A percentile compares a stretch with the other conserved stretches of the same genome.
These are phyloP conservation scores for Elsinoe fawcettii DNA, from an alignment of 2,329 filamentous ascomycete genomes.

Conservation along the genomic window DNA sequence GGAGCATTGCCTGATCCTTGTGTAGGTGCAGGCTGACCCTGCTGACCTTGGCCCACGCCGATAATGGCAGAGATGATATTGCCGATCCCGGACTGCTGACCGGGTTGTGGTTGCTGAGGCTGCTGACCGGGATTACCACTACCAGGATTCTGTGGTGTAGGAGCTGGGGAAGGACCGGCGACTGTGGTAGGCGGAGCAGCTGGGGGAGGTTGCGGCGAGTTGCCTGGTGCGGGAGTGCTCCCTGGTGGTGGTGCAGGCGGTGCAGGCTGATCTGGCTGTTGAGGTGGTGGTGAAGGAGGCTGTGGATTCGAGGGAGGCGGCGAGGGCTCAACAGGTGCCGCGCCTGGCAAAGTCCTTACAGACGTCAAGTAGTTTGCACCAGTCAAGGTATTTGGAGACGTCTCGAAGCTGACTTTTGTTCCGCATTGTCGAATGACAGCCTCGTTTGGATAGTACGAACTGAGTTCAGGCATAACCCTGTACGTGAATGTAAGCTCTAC, in stretches of 20 bases:
- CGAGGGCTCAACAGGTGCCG: not conserved
- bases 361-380: conserved; percentile 1
- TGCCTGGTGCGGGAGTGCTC: not conserved
- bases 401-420: conserved; percentile 5
- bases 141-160: not conserved
- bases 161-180: not conserved
- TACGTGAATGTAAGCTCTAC: not conserved
- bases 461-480: conserved; percentile 6
- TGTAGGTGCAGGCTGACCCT: not conserved
- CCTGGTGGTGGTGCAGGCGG: not conserved
- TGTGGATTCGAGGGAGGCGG: not conserved
- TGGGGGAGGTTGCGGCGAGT: not conserved
- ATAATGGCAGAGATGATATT: conserved; percentile 10
- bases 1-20: not conserved
- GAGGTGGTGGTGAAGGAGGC: not conserved
- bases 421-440: not conserved
- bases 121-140: not conserved
- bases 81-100: not conserved
- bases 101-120: not conserved
- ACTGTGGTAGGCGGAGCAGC: not conserved
- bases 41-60: not conserved
- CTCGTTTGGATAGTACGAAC: not conserved
- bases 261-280: not conserved
- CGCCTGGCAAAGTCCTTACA: conserved; percentile 4
- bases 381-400: conserved; percentile 3